Evolutionary conservation across 306 rosid species (phyloP).

Genomic region (Cicer yamashitae): DNA sequence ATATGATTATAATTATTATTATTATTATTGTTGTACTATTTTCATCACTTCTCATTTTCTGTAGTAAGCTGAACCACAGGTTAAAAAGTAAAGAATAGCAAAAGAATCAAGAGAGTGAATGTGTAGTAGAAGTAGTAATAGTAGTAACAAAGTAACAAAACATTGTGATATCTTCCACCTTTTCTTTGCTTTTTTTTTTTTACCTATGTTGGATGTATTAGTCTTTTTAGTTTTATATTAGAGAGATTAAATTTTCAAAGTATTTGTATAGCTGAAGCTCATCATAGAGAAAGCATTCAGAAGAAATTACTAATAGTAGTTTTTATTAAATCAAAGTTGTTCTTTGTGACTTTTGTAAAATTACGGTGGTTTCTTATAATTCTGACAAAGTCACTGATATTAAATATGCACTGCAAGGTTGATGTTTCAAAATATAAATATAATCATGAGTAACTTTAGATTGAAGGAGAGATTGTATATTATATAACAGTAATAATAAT

Average conservation of each 20-base stretch:
- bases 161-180: constrained; percentile 14
- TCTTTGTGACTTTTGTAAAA: no score
- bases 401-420: constrained; percentile 38
- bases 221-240: constrained; percentile 48
- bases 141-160: background rate
- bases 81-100: constrained; percentile 53
- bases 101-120: constrained; percentile 45
- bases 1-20: background rate
- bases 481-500: constrained; percentile 43
- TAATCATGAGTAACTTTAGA: constrained; percentile 33
- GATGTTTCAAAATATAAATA: constrained; percentile 40
- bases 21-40: constrained; percentile 60
- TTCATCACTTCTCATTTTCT: constrained; percentile 57
- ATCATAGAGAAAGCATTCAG: constrained; percentile 39
- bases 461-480: constrained; percentile 13
- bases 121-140: constrained; percentile 43
- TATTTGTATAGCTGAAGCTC: constrained; percentile 65
- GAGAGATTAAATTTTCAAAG: constrained; percentile 51
- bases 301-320: background rate
- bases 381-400: no score
- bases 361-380: no score
- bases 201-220: constrained; percentile 45
- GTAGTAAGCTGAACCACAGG: constrained; percentile 80
- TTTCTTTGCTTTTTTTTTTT: background rate
- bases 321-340: no score